These are phyloP conservation scores for Ophiostoma novo-ulmi DNA, from an alignment of 2,329 filamentous ascomycete species.

Conservation along the genomic window DNA sequence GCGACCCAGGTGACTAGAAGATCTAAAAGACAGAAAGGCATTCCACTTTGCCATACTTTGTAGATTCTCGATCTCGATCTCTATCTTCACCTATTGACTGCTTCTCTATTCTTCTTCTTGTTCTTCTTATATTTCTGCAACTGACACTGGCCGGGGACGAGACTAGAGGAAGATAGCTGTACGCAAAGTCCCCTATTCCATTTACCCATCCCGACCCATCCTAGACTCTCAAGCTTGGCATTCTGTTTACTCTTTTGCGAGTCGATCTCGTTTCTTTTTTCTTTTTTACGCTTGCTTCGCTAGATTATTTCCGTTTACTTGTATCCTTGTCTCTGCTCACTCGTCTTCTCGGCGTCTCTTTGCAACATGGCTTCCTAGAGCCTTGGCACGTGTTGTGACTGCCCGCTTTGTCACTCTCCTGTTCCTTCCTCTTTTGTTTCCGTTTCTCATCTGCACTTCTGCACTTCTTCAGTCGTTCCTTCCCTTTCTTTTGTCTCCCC, in stretches of 20 bases:
- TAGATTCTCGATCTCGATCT: background rate
- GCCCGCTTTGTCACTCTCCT: background rate
- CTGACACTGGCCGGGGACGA: background rate
- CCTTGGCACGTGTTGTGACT: background rate
- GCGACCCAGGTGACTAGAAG: background rate
- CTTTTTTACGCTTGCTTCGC: background rate
- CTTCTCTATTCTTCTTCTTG: background rate
- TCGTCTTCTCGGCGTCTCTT: background rate
- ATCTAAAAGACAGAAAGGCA: background rate
- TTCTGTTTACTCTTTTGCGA: background rate
- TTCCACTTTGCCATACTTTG: background rate
- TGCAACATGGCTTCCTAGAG: background rate
- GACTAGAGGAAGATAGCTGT: background rate
- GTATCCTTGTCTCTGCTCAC: background rate
- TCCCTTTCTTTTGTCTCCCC: background rate
- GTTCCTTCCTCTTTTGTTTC: background rate
- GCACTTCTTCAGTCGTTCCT: background rate
- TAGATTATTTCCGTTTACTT: background rate
- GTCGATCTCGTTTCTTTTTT: background rate
- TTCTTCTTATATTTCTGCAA: background rate
- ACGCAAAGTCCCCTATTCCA: background rate
- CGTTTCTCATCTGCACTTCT: background rate
- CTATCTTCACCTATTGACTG: background rate
- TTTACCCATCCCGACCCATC: constrained; percentile 6
- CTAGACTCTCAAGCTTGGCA: background rate